Conservation (phyloP, 805 yeast species). For the Pichia paraexigua region DNA sequence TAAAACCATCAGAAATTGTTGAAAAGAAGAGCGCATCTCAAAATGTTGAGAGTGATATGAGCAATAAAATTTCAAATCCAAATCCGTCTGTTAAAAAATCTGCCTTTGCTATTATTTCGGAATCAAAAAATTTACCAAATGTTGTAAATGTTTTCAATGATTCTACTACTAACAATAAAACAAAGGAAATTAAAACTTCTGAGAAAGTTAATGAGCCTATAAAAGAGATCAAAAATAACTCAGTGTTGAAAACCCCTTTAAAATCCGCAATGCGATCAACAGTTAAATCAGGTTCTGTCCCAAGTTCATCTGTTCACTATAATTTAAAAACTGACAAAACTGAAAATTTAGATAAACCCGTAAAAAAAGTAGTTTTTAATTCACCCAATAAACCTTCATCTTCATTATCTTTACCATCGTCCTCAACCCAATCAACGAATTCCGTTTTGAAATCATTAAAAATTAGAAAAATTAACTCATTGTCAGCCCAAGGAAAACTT, state of each 20-base stretch:
- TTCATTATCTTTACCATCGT: not conserved
- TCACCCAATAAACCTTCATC: not conserved
- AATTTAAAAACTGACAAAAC: not conserved
- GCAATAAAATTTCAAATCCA: not conserved
- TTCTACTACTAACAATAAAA: not conserved
- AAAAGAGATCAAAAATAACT: not conserved
- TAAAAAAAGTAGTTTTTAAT: not conserved
- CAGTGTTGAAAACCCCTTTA: not conserved
- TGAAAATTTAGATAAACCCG: not conserved
- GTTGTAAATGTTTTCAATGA: not conserved
- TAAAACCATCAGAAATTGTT: not conserved
- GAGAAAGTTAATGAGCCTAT: not conserved
- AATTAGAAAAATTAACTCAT: not conserved
- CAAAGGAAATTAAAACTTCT: not conserved
- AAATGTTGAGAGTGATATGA: not conserved
- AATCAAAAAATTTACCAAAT: not conserved
- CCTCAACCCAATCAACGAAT: not conserved
- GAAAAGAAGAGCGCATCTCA: not conserved
- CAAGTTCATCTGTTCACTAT: not conserved
- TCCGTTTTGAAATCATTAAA: not conserved
- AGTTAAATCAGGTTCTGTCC: not conserved
- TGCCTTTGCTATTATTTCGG: not conserved
- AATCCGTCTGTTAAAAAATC: not conserved
- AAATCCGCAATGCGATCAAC: not conserved
- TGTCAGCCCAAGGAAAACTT: not conserved